These are phyloP conservation scores for Oryza officinalis DNA, from an alignment of 176 grass and related monocot genomes.

Conservation along the genomic window DNA sequence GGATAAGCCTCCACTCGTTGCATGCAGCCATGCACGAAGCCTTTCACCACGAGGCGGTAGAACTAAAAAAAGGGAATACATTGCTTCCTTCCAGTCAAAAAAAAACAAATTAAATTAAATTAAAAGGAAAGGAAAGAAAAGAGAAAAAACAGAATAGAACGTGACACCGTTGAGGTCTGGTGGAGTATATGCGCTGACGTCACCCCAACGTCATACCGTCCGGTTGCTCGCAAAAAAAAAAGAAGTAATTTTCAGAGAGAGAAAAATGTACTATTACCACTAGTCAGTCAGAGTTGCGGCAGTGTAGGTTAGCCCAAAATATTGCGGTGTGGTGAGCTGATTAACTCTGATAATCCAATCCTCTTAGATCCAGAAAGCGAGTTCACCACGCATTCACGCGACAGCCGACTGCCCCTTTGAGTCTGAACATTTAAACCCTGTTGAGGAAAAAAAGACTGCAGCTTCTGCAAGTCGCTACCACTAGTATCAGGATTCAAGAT, in stretches of 20 bases:
- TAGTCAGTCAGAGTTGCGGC: neutral
- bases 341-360: neutral
- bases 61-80: no score
- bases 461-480: neutral
- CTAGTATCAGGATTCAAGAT: neutral
- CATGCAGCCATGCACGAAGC: neutral
- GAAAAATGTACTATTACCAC: neutral
- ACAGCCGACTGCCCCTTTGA: no score
- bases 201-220: no score
- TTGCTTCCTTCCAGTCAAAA: no score
- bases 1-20: neutral
- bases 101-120: no score
- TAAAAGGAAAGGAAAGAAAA: no score
- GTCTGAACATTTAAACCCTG: constrained; percentile 1
- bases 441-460: neutral
- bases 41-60: no score
- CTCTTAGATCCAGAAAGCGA: neutral
- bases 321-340: neutral
- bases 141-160: no score
- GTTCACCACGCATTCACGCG: neutral
- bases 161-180: no score
- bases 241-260: neutral
- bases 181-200: no score
- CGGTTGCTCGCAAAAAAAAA: neutral
- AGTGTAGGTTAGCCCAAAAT: neutral